phyloP scores from a whole-genome alignment of 2,329 filamentous ascomycete genomes.

The Ascochyta fabae region DNA sequence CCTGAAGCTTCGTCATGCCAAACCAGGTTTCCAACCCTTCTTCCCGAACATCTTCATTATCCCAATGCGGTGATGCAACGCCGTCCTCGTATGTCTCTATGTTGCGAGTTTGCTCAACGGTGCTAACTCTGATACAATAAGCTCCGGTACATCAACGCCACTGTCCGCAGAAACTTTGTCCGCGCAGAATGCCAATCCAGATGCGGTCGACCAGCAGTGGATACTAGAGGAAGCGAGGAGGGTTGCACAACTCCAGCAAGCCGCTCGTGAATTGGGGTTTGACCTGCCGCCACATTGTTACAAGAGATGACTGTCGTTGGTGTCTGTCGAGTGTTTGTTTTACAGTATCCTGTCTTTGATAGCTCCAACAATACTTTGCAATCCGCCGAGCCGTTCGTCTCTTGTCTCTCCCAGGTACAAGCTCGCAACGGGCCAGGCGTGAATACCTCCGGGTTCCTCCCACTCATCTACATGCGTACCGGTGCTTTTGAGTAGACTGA shows the following conservation, averaged over 20 bases:
- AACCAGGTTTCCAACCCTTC: neutral
- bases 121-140: neutral
- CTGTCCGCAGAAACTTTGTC: slow-evolving; percentile 4
- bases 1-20: neutral
- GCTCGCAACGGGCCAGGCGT: slow-evolving; percentile 81
- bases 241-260: slow-evolving; percentile 4
- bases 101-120: neutral
- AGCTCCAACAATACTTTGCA: slow-evolving; percentile 53
- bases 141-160: slow-evolving; percentile 3
- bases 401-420: slow-evolving; percentile 61
- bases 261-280: slow-evolving; percentile 11
- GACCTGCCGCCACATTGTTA: slow-evolving; percentile 9
- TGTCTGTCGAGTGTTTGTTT: neutral
- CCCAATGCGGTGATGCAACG: neutral
- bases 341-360: slow-evolving; percentile 40
- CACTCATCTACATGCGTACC: slow-evolving; percentile 63
- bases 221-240: slow-evolving; percentile 5
- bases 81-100: neutral
- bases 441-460: slow-evolving; percentile 71
- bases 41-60: neutral
- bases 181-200: neutral
- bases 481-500: slow-evolving; percentile 61
- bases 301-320: neutral
- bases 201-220: slow-evolving; percentile 8
- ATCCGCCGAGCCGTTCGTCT: slow-evolving; percentile 55